Conservation (phyloP, 305 asterid genomes). For the Vinca major region DNA sequence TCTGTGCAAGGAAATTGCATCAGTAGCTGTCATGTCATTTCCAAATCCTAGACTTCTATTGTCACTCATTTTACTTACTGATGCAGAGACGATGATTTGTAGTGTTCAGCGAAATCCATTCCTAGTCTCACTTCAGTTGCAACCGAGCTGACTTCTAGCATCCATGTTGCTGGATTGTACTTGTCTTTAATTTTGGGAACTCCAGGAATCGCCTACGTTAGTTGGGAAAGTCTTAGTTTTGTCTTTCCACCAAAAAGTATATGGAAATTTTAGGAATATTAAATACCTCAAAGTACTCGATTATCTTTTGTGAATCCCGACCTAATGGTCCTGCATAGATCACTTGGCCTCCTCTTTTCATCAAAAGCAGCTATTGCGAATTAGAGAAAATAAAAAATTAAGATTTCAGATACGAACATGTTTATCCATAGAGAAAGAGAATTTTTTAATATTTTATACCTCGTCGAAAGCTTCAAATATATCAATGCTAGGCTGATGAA, state of each 20-base stretch:
- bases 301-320: slow-evolving; percentile 50
- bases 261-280: slow-evolving; percentile 1
- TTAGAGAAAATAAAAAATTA: slow-evolving; percentile 3
- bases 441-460: slow-evolving; percentile 28
- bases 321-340: slow-evolving; percentile 94
- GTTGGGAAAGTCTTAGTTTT: slow-evolving; percentile 4
- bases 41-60: not conserved
- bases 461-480: slow-evolving; percentile 87
- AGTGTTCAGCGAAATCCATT: slow-evolving; percentile 73
- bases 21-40: slow-evolving; percentile 7
- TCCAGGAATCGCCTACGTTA: slow-evolving; percentile 55
- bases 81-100: slow-evolving; percentile 51
- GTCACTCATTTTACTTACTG: slow-evolving; percentile 40
- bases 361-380: slow-evolving; percentile 54
- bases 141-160: slow-evolving; percentile 83
- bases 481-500: slow-evolving; percentile 90
- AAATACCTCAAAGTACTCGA: slow-evolving; percentile 82
- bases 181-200: slow-evolving; percentile 67
- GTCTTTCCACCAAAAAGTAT: not conserved
- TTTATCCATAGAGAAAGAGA: not conserved
- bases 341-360: slow-evolving; percentile 94
- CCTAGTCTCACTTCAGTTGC: slow-evolving; percentile 61
- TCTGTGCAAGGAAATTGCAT: slow-evolving; percentile 21
- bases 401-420: not conserved
- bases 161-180: slow-evolving; percentile 95